phyloP scores from a whole-genome alignment of 1,284 basidiomycete genomes.

The Puccinia triticina region DNA sequence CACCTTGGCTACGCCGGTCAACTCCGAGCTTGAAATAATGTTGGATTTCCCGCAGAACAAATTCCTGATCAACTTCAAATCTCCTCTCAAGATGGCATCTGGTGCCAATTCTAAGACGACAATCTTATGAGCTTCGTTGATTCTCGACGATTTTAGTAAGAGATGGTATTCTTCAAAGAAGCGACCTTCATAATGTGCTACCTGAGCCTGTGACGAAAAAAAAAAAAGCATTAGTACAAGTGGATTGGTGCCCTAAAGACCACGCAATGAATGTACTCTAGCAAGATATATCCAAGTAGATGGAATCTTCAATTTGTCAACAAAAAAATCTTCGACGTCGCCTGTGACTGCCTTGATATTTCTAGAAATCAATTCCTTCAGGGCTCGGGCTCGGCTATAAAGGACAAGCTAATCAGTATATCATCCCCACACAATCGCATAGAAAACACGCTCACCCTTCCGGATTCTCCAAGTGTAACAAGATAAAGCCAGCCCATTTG shows the following conservation, averaged over 20 bases:
- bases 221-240: neutral
- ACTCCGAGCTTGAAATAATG: constrained; percentile 55
- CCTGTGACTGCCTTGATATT: constrained; percentile 72
- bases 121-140: constrained; percentile 71
- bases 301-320: constrained; percentile 78
- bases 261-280: constrained; percentile 65
- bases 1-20: constrained; percentile 59
- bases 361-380: constrained; percentile 78
- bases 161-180: constrained; percentile 77
- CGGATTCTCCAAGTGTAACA: constrained; percentile 81
- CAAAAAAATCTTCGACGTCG: constrained; percentile 73
- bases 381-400: constrained; percentile 71
- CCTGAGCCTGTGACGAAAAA: constrained; percentile 66
- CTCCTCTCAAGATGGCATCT: constrained; percentile 80
- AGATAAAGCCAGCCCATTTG: constrained; percentile 83
- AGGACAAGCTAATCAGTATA: constrained; percentile 18
- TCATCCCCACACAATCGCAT: neutral
- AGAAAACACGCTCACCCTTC: constrained; percentile 67
- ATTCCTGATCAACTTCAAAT: constrained; percentile 72
- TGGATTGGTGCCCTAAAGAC: neutral
- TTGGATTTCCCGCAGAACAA: constrained; percentile 66
- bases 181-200: constrained; percentile 69
- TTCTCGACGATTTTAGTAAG: constrained; percentile 71
- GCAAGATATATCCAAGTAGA: constrained; percentile 83
- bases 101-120: constrained; percentile 82